phyloP scores from a whole-genome alignment of 1,284 basidiomycete species.

The Cryptococcus depauperatus region DNA sequence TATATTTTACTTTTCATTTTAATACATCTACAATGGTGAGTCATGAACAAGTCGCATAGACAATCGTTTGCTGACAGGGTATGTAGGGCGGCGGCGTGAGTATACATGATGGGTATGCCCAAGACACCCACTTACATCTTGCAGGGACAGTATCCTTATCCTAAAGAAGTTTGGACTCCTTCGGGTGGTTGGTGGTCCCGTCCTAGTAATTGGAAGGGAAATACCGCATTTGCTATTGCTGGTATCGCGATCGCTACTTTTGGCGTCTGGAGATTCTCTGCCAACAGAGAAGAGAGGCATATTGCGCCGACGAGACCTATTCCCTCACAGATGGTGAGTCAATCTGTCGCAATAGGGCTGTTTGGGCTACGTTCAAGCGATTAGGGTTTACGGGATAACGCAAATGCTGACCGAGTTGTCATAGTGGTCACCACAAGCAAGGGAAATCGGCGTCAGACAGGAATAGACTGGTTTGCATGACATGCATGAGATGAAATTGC shows the following conservation, averaged over 20 bases:
- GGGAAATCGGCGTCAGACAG: constrained; percentile 27
- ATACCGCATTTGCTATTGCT: constrained; percentile 47
- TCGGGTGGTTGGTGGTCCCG: constrained; percentile 53
- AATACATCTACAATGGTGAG: constrained; percentile 10
- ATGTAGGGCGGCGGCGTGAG: constrained; percentile 27
- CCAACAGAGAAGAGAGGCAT: constrained; percentile 49
- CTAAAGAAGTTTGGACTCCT: constrained; percentile 53
- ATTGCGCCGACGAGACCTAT: constrained; percentile 47
- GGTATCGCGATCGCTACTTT: constrained; percentile 48
- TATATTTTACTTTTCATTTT: too few species aligned
- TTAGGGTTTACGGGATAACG: neutral
- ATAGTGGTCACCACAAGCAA: constrained; percentile 39
- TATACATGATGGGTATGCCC: constrained; percentile 1
- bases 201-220: constrained; percentile 50
- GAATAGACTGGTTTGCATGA: constrained; percentile 14
- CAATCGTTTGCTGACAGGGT: constrained; percentile 11
- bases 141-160: constrained; percentile 50
- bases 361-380: neutral
- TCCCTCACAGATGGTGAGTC: constrained; percentile 43
- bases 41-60: too few species aligned
- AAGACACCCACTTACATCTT: neutral
- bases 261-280: constrained; percentile 49
- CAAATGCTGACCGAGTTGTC: neutral
- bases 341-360: too few species aligned
- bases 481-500: neutral